Evolutionary conservation across 2,329 filamentous ascomycete species (phyloP), one percentile per base, ranked within the genome.

Genomic region (Fusarium brachygibbosum): DNA sequence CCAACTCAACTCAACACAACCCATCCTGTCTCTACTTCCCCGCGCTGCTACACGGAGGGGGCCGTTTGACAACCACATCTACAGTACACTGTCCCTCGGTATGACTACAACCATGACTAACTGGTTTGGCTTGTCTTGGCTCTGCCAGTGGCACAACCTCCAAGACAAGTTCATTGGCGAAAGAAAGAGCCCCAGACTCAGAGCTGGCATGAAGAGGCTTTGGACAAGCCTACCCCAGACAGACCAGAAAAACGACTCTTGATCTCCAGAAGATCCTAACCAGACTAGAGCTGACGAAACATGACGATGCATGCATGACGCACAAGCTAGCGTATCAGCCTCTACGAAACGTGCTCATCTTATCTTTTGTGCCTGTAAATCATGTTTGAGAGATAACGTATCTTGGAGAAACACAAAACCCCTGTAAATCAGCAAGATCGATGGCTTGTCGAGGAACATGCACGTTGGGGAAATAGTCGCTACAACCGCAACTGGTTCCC

Each of bases 221-320:
- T 35, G 12, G 9, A 19, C 37, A 32, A 41, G 40, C 32, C 37
- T 46, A 67, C 66, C 56, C 55, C 48, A 70, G 54, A 55, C 49
- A n/a, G 21, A 25, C 17, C 8, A 29, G 29, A 21, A 34, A 42
- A 37, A 35, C 28, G 37, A n/a, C 35, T 51, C 40, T 59, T 42
- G 42, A 49, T 37, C 51, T 54, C 56, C 60, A 59, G 63, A 53
- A 52, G 69, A 72, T 74, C 72, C 63, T 69, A 34, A 37, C 69
- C 54, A 44, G 45, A 53, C 58, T 63, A 51, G 63, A 59, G 29
- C 60, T 69, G 49, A 64, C 72, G 64, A 74, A 72, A 72, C 66
- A 65, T 52, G 66, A 65, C 58, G 61, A 56, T 58, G 57, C 51
- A 62, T 72, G 38, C 48, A 70, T 73, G 72, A 74, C 72, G 69